These are phyloP conservation scores for Solanum tarapatanum DNA, from an alignment of 257 asterid genomes.

Conservation along the genomic window DNA sequence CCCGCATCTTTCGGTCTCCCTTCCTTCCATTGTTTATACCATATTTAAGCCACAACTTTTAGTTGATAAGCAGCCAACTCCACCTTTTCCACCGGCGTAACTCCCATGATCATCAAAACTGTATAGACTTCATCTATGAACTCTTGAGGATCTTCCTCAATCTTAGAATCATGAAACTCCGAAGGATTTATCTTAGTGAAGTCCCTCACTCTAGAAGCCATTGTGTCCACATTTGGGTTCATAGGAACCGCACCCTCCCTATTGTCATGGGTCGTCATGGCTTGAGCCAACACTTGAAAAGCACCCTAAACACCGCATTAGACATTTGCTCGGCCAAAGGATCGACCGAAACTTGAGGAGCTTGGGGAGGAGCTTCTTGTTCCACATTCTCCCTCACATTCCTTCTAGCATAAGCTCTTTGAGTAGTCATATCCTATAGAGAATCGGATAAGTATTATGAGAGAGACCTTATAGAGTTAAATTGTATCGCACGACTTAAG, in stretches of 20 bases:
- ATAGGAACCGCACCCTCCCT: background rate
- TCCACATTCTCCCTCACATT: no score
- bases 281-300: background rate
- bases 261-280: background rate
- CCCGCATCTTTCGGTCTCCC: background rate
- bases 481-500: background rate
- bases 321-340: background rate
- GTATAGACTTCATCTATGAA: background rate
- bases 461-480: no score
- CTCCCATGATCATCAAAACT: background rate
- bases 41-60: background rate
- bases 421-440: no score
- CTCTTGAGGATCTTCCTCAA: background rate
- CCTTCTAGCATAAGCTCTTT: no score
- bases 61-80: background rate
- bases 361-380: no score
- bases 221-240: background rate
- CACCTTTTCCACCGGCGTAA: background rate
- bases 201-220: background rate
- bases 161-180: no score
- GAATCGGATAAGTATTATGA: no score
- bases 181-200: background rate
- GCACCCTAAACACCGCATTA: background rate
- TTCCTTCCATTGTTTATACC: background rate
- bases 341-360: accelerated